Base-by-base conservation (phyloP, 148 eudicot genomes). In the Rheum nobile region DNA sequence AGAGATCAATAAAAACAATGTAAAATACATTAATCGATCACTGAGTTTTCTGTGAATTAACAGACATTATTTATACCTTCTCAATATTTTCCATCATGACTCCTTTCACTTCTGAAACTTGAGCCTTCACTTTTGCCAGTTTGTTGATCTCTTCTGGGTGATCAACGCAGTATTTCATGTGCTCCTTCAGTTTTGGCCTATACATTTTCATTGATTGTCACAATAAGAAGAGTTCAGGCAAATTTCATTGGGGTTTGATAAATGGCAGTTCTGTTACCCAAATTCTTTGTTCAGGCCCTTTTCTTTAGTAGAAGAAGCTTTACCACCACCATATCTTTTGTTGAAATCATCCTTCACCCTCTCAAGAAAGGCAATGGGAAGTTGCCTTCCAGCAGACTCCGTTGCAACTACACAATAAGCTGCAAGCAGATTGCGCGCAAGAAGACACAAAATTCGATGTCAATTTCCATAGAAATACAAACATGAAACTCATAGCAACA, bases 261-360 rank as follows among this genome's bases (percentile, higher is more conserved):
- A 29, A 50, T 48, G 63, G 17, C 22, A 24, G 6, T 0, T 21
- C 22, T 24, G 24, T 63, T 75, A 75, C 77, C 77, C 77, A 31
- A 38, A 75, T 61, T 75, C 77, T 29, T 75, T 75, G 6, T 75
- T 75, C 28, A 75, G 55, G 54, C 77, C 71, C 38, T 75, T 75
- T 41, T 59, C 77, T 24, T 46, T 24, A 35, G 77, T 32, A 42
- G 32, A 29, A n/a, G 71, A 22, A 24, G 77, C 71, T 42, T 75
- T 75, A 35, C 77, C 77, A 28, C 77, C 77, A 26, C 77, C 77
- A 75, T 75, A 75, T 75, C 77, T n/a, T 28, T 75, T 75, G 44
- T 63, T 75, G 67, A 75, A 75, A 65, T 75, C 77, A 12, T 75
- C 77, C 54, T 75, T 75, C 19, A 75, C 77, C 57, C 77, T 39